Conservation (phyloP, 805 yeast species). For the Barnettozyma californica region DNA sequence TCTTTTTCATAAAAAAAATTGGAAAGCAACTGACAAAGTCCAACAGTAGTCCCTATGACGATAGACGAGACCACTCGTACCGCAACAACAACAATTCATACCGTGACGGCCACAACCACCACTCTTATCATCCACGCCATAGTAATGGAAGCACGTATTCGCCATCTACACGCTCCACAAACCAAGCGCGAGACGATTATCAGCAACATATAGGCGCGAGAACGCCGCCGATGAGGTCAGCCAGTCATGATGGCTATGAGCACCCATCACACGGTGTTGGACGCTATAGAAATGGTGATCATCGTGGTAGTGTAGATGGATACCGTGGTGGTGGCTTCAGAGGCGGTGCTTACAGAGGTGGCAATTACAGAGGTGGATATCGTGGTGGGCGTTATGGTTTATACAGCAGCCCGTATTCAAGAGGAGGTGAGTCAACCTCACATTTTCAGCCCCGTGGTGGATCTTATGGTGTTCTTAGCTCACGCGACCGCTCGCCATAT, state of each 20-base stretch:
- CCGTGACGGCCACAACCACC: neutral
- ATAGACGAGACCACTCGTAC: neutral
- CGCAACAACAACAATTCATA: neutral
- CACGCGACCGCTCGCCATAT: neutral
- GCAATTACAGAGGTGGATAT: neutral
- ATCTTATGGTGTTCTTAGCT: neutral
- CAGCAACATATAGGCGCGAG: neutral
- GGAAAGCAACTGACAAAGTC: neutral
- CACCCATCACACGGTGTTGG: neutral
- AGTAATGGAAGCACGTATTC: neutral
- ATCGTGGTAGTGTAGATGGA: neutral
- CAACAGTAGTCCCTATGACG: neutral
- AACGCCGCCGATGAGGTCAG: neutral
- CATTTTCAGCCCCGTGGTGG: neutral
- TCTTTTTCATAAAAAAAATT: too few species aligned
- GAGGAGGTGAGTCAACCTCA: neutral
- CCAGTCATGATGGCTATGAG: neutral
- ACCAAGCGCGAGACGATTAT: neutral
- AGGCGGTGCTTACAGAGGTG: neutral
- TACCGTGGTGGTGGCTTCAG: neutral
- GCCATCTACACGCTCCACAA: neutral
- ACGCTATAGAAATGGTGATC: neutral
- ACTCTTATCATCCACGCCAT: neutral
- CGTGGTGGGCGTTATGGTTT: neutral
- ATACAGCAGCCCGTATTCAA: conserved; percentile 1